Evolutionary conservation across 345 rosid genomes (phyloP).

Genomic region (Barbarea vulgaris): DNA sequence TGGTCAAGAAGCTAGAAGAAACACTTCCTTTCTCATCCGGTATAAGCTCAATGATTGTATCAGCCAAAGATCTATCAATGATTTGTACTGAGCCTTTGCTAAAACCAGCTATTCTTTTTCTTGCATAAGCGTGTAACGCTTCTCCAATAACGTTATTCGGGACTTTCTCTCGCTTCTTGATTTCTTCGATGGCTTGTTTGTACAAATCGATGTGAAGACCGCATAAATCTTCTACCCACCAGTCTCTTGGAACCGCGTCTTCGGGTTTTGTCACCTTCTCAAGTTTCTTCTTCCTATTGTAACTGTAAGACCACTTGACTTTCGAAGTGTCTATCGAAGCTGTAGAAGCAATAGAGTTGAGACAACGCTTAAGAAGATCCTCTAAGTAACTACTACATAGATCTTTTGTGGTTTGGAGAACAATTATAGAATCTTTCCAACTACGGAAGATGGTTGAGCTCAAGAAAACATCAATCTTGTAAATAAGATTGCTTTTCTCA

Average conservation of each 20-base stretch:
- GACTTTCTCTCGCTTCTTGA: slow-evolving; percentile 42
- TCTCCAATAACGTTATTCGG: slow-evolving; percentile 46
- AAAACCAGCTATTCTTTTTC: slow-evolving; percentile 61
- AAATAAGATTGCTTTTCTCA: slow-evolving; percentile 56
- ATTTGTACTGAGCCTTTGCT: slow-evolving; percentile 52
- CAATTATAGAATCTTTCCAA: slow-evolving; percentile 59
- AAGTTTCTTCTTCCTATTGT: slow-evolving; percentile 50
- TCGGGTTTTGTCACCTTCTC: slow-evolving; percentile 45
- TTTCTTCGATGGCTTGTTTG: slow-evolving; percentile 46
- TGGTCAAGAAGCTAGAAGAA: slow-evolving; percentile 60
- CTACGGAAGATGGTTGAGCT: slow-evolving; percentile 52
- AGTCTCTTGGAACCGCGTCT: slow-evolving; percentile 51
- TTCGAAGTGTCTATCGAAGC: slow-evolving; percentile 49
- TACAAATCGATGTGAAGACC: slow-evolving; percentile 52
- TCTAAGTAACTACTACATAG: slow-evolving; percentile 13
- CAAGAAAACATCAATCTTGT: slow-evolving; percentile 61
- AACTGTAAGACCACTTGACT: slow-evolving; percentile 57
- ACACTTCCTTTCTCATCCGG: slow-evolving; percentile 56
- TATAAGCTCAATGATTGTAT: slow-evolving; percentile 56
- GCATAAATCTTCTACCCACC: slow-evolving; percentile 67
- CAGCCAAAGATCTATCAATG: slow-evolving; percentile 50
- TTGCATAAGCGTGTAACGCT: slow-evolving; percentile 50
- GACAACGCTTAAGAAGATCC: slow-evolving; percentile 33
- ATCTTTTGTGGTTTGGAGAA: slow-evolving; percentile 50
- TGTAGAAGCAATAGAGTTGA: slow-evolving; percentile 50